Evolutionary conservation across 139 green algal species (phyloP).

Genomic region (Gonium pectorale): DNA sequence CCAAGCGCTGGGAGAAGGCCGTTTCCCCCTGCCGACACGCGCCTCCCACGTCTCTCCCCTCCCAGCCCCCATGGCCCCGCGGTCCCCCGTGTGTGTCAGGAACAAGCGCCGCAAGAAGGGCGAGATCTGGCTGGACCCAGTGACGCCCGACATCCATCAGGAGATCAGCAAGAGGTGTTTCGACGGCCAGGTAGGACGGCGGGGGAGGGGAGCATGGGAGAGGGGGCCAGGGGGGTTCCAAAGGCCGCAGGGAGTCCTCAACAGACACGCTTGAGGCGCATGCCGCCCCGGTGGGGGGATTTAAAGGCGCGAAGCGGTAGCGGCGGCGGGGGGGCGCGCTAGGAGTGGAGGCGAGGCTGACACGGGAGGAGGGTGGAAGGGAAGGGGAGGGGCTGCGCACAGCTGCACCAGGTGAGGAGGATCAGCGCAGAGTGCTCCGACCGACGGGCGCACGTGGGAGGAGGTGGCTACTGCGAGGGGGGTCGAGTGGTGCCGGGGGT

Average conservation of each 20-base stretch:
- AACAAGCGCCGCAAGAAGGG: constrained; percentile 48
- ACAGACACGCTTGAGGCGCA: neutral
- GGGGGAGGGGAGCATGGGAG: neutral
- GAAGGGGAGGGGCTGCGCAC: too few species aligned
- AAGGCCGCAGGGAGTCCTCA: neutral
- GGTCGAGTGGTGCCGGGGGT: too few species aligned
- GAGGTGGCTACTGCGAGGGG: too few species aligned
- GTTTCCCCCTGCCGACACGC: neutral
- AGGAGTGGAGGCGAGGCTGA: too few species aligned
- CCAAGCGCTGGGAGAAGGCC: neutral
- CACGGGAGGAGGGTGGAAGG: too few species aligned
- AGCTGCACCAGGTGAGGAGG: too few species aligned
- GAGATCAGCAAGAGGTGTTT: constrained; percentile 69
- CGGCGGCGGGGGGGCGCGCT: neutral
- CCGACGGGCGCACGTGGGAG: too few species aligned
- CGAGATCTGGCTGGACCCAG: constrained; percentile 51
- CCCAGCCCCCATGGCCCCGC: too few species aligned
- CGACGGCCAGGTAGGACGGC: constrained; percentile 53
- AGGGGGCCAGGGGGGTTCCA: too few species aligned
- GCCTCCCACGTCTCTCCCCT: too few species aligned
- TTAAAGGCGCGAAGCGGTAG: neutral
- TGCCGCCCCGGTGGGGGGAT: neutral
- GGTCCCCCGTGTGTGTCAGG: constrained; percentile 41
- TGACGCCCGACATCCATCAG: constrained; percentile 72
- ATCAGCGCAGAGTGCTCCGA: too few species aligned